phyloP scores from a whole-genome alignment of 192 early-diverging fungal species.

The Dissophora ornata region DNA sequence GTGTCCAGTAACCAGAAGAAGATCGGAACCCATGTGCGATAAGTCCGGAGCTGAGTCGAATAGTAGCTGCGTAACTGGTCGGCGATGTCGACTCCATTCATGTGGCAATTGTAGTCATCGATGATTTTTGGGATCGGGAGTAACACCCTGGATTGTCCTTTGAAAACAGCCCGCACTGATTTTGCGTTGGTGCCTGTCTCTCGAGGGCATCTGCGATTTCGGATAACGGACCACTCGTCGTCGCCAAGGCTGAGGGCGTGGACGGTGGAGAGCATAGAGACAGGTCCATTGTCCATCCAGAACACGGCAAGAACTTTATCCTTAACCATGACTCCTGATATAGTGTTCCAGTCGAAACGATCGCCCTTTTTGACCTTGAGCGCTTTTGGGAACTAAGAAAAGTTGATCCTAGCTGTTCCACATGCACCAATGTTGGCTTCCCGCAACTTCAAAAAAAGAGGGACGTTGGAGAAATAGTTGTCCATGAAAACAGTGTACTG shows the following conservation, averaged over 20 bases:
- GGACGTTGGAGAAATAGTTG: slow-evolving; percentile 41
- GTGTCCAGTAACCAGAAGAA: slow-evolving; percentile 35
- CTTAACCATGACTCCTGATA: slow-evolving; percentile 26
- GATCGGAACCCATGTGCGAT: slow-evolving; percentile 25
- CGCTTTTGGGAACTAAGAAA: slow-evolving; percentile 1
- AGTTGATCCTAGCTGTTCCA: slow-evolving; percentile 14
- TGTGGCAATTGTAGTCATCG: slow-evolving; percentile 41
- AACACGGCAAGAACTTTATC: slow-evolving; percentile 24
- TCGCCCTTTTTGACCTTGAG: slow-evolving; percentile 13
- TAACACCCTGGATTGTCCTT: neutral
- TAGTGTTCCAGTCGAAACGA: slow-evolving; percentile 11
- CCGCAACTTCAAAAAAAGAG: slow-evolving; percentile 26
- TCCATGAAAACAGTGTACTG: slow-evolving; percentile 43
- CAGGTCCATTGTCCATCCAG: slow-evolving; percentile 52
- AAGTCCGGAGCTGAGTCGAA: slow-evolving; percentile 11
- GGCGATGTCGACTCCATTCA: slow-evolving; percentile 32
- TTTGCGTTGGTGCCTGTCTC: slow-evolving; percentile 27
- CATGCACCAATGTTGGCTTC: slow-evolving; percentile 27
- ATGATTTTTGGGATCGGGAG: slow-evolving; percentile 26
- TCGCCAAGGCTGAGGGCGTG: slow-evolving; percentile 22
- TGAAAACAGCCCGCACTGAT: slow-evolving; percentile 16
- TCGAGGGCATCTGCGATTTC: slow-evolving; percentile 4
- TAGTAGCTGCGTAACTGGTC: slow-evolving; percentile 35
- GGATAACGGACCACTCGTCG: slow-evolving; percentile 3
- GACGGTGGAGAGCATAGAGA: slow-evolving; percentile 52